Evolutionary conservation across 2,329 filamentous ascomycete genomes (phyloP).

Genomic region (Clonostachys sp.): DNA sequence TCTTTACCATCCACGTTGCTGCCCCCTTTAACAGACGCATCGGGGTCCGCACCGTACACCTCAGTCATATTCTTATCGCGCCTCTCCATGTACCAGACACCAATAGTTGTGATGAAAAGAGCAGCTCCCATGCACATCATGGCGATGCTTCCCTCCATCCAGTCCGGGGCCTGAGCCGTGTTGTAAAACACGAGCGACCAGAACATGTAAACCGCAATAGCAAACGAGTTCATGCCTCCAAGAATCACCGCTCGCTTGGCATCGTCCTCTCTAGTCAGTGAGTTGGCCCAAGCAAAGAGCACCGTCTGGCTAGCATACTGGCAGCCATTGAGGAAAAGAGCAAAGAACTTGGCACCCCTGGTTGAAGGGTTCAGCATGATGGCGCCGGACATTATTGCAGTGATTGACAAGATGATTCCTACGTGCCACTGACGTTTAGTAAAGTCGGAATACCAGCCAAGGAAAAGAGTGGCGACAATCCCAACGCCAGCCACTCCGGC

Average conservation of each 20-base stretch:
- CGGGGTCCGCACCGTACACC: too few species aligned
- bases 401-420: conserved; percentile 3
- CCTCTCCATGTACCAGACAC: not conserved
- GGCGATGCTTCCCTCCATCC: conserved; percentile 5
- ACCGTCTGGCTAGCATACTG: conserved; percentile 4
- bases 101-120: not conserved
- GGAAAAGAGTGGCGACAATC: conserved; percentile 1
- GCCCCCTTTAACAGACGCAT: too few species aligned
- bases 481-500: conserved; percentile 19
- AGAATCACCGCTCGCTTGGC: conserved; percentile 7
- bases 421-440: conserved; percentile 4
- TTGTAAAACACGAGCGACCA: conserved; percentile 6
- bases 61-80: not conserved
- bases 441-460: not conserved
- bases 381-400: conserved; percentile 5
- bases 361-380: conserved; percentile 7
- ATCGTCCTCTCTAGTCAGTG: conserved; percentile 5
- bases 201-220: conserved; percentile 6
- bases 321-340: conserved; percentile 5
- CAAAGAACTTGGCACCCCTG: conserved; percentile 4
- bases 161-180: conserved; percentile 3
- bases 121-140: conserved; percentile 4
- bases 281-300: conserved; percentile 8
- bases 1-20: too few species aligned
- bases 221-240: conserved; percentile 6